Conservation (phyloP, 352 stramenopile species). For the Elongisporangium anandrum region DNA sequence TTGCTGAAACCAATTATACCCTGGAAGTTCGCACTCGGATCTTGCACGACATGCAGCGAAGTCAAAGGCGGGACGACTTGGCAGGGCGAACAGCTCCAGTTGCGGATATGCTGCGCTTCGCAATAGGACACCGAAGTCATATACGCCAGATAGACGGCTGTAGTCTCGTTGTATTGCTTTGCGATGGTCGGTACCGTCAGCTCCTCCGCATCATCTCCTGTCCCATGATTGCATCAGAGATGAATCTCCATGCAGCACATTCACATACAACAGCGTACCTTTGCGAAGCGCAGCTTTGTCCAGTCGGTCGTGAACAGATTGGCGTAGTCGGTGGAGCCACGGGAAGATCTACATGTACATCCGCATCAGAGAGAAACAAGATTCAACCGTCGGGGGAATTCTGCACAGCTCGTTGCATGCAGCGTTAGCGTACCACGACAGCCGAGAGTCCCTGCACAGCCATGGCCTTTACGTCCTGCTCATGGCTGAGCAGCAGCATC, state of each 20-base stretch:
- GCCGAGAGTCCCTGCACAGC: background rate
- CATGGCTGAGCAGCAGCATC: background rate
- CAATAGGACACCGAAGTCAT: slow-evolving; percentile 82
- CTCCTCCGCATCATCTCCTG: background rate
- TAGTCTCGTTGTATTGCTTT: slow-evolving; percentile 54
- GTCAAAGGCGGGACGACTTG: slow-evolving; percentile 43
- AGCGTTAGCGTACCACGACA: background rate
- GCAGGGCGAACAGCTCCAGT: slow-evolving; percentile 79
- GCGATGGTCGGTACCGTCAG: slow-evolving; percentile 1
- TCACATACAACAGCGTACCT: background rate
- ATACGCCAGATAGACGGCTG: slow-evolving; percentile 64
- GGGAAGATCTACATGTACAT: background rate
- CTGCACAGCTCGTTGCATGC: background rate
- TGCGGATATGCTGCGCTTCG: slow-evolving; percentile 45
- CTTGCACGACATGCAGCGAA: slow-evolving; percentile 52
- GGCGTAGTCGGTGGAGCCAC: background rate
- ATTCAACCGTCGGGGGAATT: background rate
- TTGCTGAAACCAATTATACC: slow-evolving; percentile 68
- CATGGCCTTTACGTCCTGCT: background rate
- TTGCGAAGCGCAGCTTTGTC: background rate
- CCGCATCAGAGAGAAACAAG: background rate
- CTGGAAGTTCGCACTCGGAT: slow-evolving; percentile 74
- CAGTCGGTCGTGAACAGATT: background rate
- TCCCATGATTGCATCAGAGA: background rate
- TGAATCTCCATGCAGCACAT: background rate